Base-by-base conservation (phyloP, 441 rosid species). In the Macaranga tanarius region DNA sequence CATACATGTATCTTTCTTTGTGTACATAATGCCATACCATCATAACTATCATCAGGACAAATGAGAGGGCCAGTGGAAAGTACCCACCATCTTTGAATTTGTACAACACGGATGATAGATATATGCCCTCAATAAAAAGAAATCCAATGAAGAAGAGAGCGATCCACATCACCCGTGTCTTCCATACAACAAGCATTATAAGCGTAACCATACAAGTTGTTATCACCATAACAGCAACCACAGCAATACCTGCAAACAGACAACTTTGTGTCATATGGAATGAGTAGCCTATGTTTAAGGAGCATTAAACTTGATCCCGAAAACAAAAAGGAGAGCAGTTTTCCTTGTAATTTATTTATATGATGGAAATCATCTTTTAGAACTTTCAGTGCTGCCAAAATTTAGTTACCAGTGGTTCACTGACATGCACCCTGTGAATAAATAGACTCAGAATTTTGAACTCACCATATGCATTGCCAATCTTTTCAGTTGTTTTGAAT, bases 161-260 rank as follows among this genome's bases (percentile, higher is more conserved):
- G 7, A 89, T 73, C 88, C 83, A 85, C 67, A 72, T 26, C 20
- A 89, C 75, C 52, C 72, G 83, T 13, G 82, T 85, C 84, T 85
- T 91, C 98, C 94, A 91, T 73, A 89, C 79, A 17, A 90, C 79
- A 9, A 91, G 78, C 98, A 90, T 93, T 62, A 91, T 86, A 28
- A 90, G 84, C 2, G 88, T 64, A 57, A 90, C 77, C 88, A 93
- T 71, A 48, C 78, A 57, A 16, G 98, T 91, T 7, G 96, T 90
- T 54, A 90, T 88, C 38, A 86, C 65, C 96, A 90, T 91, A 54
- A 87, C 93, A n/a, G 85, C 69, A 10, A 89, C 90, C n/a, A 88
- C 89, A 0, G 91, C 94, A 40, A 87, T 86, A 23, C 85, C 85
- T 83, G 67, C 75, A 67, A 4, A 40, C 54, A 20, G 48, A n/a